Evolutionary conservation across 106 monocot genomes (phyloP).

Genomic region (Iris macrosiphon): DNA sequence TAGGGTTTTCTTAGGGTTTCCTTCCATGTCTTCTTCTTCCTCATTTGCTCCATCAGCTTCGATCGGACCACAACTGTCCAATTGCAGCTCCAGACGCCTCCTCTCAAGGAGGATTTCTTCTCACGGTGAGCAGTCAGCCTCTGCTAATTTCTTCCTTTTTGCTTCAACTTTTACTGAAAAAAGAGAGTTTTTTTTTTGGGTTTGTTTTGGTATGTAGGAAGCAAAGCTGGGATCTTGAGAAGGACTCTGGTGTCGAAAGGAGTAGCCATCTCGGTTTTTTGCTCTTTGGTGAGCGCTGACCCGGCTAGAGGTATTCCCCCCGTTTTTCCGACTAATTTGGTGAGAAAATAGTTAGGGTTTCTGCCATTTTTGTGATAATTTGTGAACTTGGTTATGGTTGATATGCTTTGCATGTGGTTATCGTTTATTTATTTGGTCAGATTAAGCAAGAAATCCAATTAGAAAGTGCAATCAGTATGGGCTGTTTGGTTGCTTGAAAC

Average conservation of each 20-base stretch:
- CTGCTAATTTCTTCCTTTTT: not conserved
- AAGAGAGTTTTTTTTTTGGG: not conserved
- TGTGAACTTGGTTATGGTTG: not conserved
- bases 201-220: constrained; percentile 16
- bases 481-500: no score
- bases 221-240: constrained; percentile 28
- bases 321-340: no score
- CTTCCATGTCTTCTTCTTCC: constrained; percentile 11
- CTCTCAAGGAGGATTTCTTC: constrained; percentile 2
- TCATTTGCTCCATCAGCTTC: not conserved
- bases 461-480: no score
- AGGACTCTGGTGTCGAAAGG: constrained; percentile 40
- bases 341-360: not conserved
- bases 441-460: no score
- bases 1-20: not conserved
- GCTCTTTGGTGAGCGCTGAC: constrained; percentile 39
- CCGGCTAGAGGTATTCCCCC: constrained; percentile 41
- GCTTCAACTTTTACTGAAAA: not conserved
- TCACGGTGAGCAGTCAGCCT: constrained; percentile 11
- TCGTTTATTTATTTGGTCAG: no score
- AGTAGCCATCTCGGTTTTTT: constrained; percentile 38
- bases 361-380: not conserved
- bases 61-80: not conserved
- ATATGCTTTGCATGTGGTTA: no score
- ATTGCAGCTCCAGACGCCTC: not conserved